Conservation (phyloP, 768 basidiomycete genomes). For the Amanita inopinata region DNA sequence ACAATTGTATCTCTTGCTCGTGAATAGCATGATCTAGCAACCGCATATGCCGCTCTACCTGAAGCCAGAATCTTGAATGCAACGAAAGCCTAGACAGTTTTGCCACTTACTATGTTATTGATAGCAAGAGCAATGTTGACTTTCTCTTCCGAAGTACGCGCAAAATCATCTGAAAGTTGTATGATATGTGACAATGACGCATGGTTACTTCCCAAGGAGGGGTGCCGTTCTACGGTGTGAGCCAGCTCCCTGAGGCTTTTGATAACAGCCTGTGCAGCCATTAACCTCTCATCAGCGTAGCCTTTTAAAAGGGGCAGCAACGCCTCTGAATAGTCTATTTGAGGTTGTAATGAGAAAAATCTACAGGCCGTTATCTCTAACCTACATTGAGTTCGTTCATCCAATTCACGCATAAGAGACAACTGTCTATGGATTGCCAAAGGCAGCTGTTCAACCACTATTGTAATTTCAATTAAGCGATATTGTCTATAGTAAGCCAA, state of each 20-base stretch:
- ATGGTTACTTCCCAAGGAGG: constrained; percentile 24
- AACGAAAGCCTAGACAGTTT: constrained; percentile 5
- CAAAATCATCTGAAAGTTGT: constrained; percentile 45
- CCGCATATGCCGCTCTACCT: constrained; percentile 77
- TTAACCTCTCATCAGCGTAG: not conserved
- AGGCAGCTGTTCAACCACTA: constrained; percentile 75
- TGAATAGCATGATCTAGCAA: constrained; percentile 61
- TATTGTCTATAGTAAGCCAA: not conserved
- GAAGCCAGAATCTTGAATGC: constrained; percentile 8
- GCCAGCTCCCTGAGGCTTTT: not conserved
- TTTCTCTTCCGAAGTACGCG: constrained; percentile 67
- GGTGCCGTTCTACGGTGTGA: not conserved
- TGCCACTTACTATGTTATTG: constrained; percentile 51
- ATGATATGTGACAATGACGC: constrained; percentile 50
- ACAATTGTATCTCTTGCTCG: constrained; percentile 31
- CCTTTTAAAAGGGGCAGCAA: constrained; percentile 1
- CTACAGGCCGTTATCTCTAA: not conserved
- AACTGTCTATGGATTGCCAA: constrained; percentile 64
- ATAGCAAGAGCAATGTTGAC: constrained; percentile 63
- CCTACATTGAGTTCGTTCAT: constrained; percentile 52
- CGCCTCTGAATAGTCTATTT: constrained; percentile 9
- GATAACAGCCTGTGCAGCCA: not conserved
- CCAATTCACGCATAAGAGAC: constrained; percentile 62
- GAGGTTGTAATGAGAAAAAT: not conserved
- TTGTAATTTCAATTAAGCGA: constrained; percentile 2